These are phyloP conservation scores for Magnusiomyces suaveolens DNA, from an alignment of 1,139 yeast species.

Conservation along the genomic window DNA sequence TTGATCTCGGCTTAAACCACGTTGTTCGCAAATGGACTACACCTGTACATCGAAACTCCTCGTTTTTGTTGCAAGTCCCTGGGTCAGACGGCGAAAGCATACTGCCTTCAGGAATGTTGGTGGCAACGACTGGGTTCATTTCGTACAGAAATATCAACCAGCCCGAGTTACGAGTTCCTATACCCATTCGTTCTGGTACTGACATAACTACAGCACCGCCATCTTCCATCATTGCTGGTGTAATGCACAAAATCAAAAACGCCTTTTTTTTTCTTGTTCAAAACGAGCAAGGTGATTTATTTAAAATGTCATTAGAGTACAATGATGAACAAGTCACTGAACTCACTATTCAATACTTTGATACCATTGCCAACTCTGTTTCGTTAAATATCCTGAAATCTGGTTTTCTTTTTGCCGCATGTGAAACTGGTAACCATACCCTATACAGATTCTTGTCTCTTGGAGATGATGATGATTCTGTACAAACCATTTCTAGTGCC, in stretches of 20 bases:
- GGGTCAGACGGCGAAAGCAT: conserved; percentile 39
- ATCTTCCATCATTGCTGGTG: conserved; percentile 43
- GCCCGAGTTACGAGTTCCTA: conserved; percentile 36
- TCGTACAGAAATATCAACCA: conserved; percentile 37
- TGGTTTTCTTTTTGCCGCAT: conserved; percentile 66
- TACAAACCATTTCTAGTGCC: conserved; percentile 28
- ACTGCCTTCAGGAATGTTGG: conserved; percentile 54
- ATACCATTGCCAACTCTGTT: conserved; percentile 54
- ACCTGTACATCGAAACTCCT: conserved; percentile 36
- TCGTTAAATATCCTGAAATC: conserved; percentile 54
- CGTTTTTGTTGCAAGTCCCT: conserved; percentile 38
- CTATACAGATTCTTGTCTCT: conserved; percentile 70
- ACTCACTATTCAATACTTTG: conserved; percentile 55
- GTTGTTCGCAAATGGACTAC: conserved; percentile 46
- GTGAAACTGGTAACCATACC: conserved; percentile 51
- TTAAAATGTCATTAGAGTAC: conserved; percentile 49
- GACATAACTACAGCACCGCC: conserved; percentile 26
- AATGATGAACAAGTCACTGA: conserved; percentile 34
- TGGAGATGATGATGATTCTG: conserved; percentile 46
- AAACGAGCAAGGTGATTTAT: conserved; percentile 64
- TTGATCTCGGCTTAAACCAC: conserved; percentile 79
- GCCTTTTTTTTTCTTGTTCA: conserved; percentile 68
- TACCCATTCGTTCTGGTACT: conserved; percentile 21
- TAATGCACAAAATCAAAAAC: conserved; percentile 40
- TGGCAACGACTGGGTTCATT: conserved; percentile 41